These are phyloP conservation scores for Panaeolus cyanescens DNA, from an alignment of 768 basidiomycete genomes.

Conservation along the genomic window DNA sequence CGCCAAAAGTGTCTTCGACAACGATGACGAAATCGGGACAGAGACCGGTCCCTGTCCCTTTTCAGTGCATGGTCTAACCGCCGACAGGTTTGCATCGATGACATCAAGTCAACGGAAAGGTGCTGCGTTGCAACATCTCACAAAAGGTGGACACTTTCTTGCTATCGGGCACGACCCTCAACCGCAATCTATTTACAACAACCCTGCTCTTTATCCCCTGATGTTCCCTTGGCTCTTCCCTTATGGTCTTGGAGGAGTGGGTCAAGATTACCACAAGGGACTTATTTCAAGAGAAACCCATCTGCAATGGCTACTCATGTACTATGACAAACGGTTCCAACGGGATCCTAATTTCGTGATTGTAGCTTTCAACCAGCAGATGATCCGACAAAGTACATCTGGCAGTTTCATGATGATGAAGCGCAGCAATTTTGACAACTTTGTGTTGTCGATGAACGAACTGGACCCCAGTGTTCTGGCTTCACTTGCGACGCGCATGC, in stretches of 20 bases:
- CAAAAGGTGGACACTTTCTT: constrained; percentile 21
- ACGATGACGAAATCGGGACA: constrained; percentile 21
- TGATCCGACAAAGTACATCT: constrained; percentile 27
- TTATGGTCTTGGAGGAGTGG: constrained; percentile 22
- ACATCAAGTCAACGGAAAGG: constrained; percentile 13
- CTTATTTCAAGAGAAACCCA: no score
- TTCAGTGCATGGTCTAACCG: constrained; percentile 36
- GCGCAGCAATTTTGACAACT: constrained; percentile 19
- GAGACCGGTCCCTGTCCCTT: constrained; percentile 33
- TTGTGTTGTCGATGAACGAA: no score
- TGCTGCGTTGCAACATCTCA: constrained; percentile 25
- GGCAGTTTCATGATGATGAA: constrained; percentile 29
- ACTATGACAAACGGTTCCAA: constrained; percentile 43
- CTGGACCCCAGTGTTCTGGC: no score
- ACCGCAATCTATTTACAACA: constrained; percentile 26
- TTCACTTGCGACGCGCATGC: no score
- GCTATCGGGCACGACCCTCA: constrained; percentile 24
- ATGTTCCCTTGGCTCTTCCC: constrained; percentile 43
- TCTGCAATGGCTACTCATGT: constrained; percentile 32
- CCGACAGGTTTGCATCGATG: constrained; percentile 19
- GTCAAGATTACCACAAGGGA: constrained; percentile 18
- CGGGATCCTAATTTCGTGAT: constrained; percentile 35
- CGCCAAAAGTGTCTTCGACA: constrained; percentile 11
- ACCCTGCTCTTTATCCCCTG: constrained; percentile 33
- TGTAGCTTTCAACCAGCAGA: constrained; percentile 39